These are phyloP conservation scores for Canavalia gladiata DNA, from an alignment of 306 rosid species.

Conservation along the genomic window DNA sequence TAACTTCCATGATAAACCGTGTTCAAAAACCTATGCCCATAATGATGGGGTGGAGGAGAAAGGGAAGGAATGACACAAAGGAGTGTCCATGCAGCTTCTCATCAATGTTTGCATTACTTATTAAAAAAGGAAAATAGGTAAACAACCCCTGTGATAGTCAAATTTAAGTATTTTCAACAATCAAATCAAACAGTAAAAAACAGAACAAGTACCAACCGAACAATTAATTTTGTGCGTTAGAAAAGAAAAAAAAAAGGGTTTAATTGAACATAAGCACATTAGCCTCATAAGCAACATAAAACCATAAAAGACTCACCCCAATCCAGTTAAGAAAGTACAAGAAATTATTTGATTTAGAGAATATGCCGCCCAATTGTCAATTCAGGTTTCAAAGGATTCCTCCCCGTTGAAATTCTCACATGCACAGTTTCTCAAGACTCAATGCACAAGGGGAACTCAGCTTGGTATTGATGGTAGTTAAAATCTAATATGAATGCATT, in stretches of 20 bases:
- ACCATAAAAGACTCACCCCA: background rate
- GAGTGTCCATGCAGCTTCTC: background rate
- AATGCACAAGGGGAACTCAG: background rate
- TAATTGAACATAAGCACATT: background rate
- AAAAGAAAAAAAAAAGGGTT: background rate
- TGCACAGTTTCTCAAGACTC: background rate
- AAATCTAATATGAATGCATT: background rate
- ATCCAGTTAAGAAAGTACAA: too few relatives aligned
- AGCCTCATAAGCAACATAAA: background rate
- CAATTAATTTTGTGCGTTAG: background rate
- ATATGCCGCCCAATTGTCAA: background rate
- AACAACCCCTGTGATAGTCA: background rate
- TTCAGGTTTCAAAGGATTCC: background rate
- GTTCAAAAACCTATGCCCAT: background rate
- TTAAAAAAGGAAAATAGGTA: background rate
- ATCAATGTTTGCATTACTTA: background rate
- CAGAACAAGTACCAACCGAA: background rate
- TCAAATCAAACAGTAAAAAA: conserved; percentile 6
- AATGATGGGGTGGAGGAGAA: background rate
- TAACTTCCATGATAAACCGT: background rate
- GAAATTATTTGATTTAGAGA: background rate
- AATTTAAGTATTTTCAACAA: conserved; percentile 3
- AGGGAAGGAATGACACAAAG: background rate
- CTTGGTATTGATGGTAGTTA: background rate
- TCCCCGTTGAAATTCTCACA: background rate